These are phyloP conservation scores for Paracamarosporium sp. DNA, from an alignment of 2,329 filamentous ascomycete genomes.

Conservation along the genomic window DNA sequence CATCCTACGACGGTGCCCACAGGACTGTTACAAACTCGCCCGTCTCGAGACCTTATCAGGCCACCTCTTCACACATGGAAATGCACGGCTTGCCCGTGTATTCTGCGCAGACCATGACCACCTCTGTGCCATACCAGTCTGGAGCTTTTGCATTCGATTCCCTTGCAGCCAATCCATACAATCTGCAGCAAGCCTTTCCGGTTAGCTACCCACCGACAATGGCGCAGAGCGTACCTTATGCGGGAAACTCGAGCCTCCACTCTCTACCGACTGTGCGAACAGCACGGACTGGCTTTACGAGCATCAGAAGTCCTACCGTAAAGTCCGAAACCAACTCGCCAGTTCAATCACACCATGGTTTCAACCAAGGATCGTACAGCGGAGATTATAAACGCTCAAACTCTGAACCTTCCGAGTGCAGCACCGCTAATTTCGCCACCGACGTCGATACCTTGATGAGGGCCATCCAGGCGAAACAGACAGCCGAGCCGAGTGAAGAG, in stretches of 20 bases:
- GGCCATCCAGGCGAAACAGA: conserved; percentile 75
- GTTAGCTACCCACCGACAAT: conserved; percentile 34
- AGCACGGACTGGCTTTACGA: conserved; percentile 31
- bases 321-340: conserved; percentile 54
- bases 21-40: conserved; percentile 31
- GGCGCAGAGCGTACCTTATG: conserved; percentile 35
- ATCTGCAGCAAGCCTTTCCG: conserved; percentile 42
- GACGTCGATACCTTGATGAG: conserved; percentile 89
- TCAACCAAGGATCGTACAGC: conserved; percentile 41
- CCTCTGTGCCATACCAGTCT: conserved; percentile 44
- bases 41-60: conserved; percentile 36
- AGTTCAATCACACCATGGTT: conserved; percentile 48
- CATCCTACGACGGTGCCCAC: conserved; percentile 37
- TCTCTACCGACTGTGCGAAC: conserved; percentile 36
- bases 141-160: conserved; percentile 45
- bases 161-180: conserved; percentile 43
- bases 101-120: conserved; percentile 31
- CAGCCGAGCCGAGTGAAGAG: conserved; percentile 41
- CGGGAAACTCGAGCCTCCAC: conserved; percentile 27
- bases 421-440: conserved; percentile 73
- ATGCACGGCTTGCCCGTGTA: conserved; percentile 44
- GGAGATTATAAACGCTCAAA: conserved; percentile 54
- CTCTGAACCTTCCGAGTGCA: conserved; percentile 48
- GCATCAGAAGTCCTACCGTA: conserved; percentile 43
- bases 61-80: conserved; percentile 41